Evolutionary conservation across 2,329 filamentous ascomycete genomes (phyloP).

Genomic region (Ambrosiella cleistominuta): DNA sequence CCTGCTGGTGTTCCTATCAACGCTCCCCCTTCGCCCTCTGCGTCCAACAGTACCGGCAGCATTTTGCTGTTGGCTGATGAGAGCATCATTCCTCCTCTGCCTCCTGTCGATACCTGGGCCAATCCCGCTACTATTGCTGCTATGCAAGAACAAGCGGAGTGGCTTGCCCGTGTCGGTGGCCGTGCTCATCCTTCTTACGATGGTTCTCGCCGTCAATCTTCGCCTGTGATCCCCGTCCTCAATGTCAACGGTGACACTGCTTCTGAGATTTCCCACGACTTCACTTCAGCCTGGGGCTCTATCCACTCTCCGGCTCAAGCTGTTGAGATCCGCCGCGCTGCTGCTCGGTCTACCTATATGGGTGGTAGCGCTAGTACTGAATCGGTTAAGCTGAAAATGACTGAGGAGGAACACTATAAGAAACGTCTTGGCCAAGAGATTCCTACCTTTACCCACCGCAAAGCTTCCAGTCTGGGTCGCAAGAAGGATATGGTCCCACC

Average conservation of each 20-base stretch:
- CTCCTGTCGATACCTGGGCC: conserved; percentile 15
- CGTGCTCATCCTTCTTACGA: conserved; percentile 14
- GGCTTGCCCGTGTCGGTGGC: conserved; percentile 4
- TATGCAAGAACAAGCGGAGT: conserved; percentile 14
- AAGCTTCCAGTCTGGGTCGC: conserved; percentile 26
- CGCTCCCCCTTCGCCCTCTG: conserved; percentile 4
- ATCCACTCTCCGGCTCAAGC: conserved; percentile 31
- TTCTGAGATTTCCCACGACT: conserved; percentile 20
- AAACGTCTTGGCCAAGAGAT: conserved; percentile 37
- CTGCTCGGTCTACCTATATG: conserved; percentile 3
- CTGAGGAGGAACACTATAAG: conserved; percentile 27
- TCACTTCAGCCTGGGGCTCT: conserved; percentile 28
- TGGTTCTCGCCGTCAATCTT: conserved; percentile 28
- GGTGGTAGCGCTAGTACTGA: not conserved
- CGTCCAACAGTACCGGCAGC: conserved; percentile 21
- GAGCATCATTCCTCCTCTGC: conserved; percentile 19
- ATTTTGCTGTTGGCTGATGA: conserved; percentile 19
- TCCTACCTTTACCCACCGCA: conserved; percentile 40
- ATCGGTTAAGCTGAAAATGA: not conserved
- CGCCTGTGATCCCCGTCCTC: conserved; percentile 30
- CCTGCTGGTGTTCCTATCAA: not conserved
- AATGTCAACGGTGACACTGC: conserved; percentile 11
- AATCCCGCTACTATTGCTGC: conserved; percentile 18
- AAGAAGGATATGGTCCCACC: conserved; percentile 34
- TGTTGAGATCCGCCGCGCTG: conserved; percentile 24